A percentile compares a stretch with the other conserved stretches of the same genome.
Conservation (phyloP, 1,284 basidiomycete genomes). For the Puccinia horiana region DNA sequence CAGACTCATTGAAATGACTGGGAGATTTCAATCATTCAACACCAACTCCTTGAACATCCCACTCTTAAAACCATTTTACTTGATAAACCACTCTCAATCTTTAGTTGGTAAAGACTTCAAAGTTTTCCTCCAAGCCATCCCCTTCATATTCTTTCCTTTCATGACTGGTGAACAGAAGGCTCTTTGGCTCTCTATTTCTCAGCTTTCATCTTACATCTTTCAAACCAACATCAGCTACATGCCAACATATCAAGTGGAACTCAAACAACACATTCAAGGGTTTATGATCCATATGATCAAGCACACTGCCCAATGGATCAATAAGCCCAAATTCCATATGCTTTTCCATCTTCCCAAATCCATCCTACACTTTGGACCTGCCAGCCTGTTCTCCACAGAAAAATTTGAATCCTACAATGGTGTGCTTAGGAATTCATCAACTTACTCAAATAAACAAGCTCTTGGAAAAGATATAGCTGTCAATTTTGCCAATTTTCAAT, state of each 20-base stretch:
- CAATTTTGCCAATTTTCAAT: neutral
- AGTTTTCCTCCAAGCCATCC: slow-evolving; percentile 59
- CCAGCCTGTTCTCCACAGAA: slow-evolving; percentile 13
- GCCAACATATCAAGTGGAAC: neutral
- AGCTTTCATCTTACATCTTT: slow-evolving; percentile 59
- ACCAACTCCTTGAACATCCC: neutral
- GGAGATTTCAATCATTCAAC: neutral
- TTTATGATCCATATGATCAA: slow-evolving; percentile 56
- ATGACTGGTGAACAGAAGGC: slow-evolving; percentile 51
- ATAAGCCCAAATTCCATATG: slow-evolving; percentile 59
- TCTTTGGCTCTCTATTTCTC: slow-evolving; percentile 58
- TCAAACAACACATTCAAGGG: slow-evolving; percentile 54
- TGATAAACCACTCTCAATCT: slow-evolving; percentile 54
- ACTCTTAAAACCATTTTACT: neutral
- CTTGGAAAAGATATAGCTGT: slow-evolving; percentile 13
- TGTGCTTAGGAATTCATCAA: slow-evolving; percentile 1
- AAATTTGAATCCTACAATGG: slow-evolving; percentile 31
- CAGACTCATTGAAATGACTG: neutral
- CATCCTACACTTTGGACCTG: slow-evolving; percentile 39
- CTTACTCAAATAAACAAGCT: slow-evolving; percentile 20
- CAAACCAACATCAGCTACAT: slow-evolving; percentile 55
- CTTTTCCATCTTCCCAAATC: slow-evolving; percentile 53
- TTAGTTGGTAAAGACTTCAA: slow-evolving; percentile 60
- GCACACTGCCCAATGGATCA: slow-evolving; percentile 58
- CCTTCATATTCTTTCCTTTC: slow-evolving; percentile 59